Base-by-base conservation (phyloP, 164 flowering plant species). In the Chloranthus sessilifolius region DNA sequence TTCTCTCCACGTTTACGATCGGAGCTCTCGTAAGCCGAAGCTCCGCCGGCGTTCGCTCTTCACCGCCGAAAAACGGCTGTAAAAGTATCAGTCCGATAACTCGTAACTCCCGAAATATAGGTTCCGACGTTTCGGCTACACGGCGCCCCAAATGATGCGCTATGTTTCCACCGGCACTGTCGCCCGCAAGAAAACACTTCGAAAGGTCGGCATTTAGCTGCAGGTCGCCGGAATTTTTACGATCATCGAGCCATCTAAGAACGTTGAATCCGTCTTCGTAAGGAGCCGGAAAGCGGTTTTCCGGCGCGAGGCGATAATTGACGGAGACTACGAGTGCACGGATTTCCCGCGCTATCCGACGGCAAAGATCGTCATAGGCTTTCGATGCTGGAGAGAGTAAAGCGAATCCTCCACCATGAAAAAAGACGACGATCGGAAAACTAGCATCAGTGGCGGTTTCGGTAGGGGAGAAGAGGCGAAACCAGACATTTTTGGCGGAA, bases 101-200 rank as follows among this genome's bases (percentile, higher is more conserved):
- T 0, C 45, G 22, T 4, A 39, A 24, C 6, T 14, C 14, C 15
- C 3, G 7, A 17, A 39, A 40, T n/a, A n/a, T n/a, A n/a, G n/a
- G n/a, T n/a, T n/a, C n/a, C n/a, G n/a, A n/a, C n/a, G n/a, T n/a
- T 10, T 34, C 51, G 16, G 37, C 6, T 38, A 22, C 11, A 36
- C n/a, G 14, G 30, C 34, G 8, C 2, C 78, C 67, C 30, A 74
- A 77, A 59, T 78, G 76, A 64, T 85, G 84, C 2, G 78, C 74
- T 12, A 85, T 3, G 58, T 85, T 85, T 1, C 60, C 94, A 0
- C 94, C 94, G n/a, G 94, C 88, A 55, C 81, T 74, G 27, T 78
- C 80, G 1, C 87, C 89, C 17, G 64, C 70, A 2, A 78, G 30
- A 52, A 73, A 73, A 39, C 64, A 54, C 27, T 50, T 38, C 3